Conservation (phyloP, 75 land plant species). For the Selaginella moellendorffii region DNA sequence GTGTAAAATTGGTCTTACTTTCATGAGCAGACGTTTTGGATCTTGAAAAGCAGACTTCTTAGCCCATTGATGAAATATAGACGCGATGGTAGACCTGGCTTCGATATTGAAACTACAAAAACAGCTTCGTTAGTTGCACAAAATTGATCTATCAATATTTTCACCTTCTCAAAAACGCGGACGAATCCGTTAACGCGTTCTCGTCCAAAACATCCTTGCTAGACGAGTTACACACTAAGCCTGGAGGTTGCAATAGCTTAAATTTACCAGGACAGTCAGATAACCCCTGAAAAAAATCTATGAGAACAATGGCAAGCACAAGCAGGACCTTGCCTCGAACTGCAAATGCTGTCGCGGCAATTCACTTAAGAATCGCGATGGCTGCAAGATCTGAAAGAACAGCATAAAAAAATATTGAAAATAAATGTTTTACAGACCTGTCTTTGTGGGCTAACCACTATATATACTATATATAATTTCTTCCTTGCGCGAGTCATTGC, state of each 20-base stretch:
- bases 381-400: slow-evolving; percentile 86
- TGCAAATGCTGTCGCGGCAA: slow-evolving; percentile 60
- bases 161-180: background rate
- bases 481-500: slow-evolving; percentile 96
- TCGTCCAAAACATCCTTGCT: no score
- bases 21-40: slow-evolving; percentile 72
- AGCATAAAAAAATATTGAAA: no score
- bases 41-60: slow-evolving; percentile 78
- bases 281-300: no score
- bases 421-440: no score
- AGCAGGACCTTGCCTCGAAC: slow-evolving; percentile 53
- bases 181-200: background rate
- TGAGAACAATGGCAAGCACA: background rate
- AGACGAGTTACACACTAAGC: no score
- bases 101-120: slow-evolving; percentile 60
- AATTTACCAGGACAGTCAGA: background rate
- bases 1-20: slow-evolving; percentile 31
- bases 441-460: slow-evolving; percentile 48
- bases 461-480: slow-evolving; percentile 64
- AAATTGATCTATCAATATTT: no score
- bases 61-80: slow-evolving; percentile 86
- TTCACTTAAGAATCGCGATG: slow-evolving; percentile 78
- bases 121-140: no score
- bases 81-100: slow-evolving; percentile 59
- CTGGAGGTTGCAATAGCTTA: no score